Base-by-base conservation (phyloP, 345 rosid species). In the Salix purpurea region DNA sequence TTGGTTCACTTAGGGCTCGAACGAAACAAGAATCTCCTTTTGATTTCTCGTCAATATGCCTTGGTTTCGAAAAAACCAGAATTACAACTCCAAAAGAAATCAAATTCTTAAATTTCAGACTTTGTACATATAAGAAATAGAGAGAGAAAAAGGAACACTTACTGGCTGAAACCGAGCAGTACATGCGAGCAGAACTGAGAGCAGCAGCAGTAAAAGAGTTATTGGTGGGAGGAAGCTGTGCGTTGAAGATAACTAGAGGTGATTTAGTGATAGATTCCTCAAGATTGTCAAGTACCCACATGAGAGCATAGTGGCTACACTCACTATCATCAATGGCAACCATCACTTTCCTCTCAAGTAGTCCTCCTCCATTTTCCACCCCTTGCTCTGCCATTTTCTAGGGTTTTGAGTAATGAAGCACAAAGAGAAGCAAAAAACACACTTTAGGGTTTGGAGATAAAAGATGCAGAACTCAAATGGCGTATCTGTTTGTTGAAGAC, bases 151-250 rank as follows among this genome's bases (percentile, higher is more conserved):
- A 16, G 16, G 28, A 42, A 13, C 37, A 18, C 39, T 44, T 42
- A 83, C 89, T 72, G 70, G 87, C 23, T 30, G 80, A 69, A 71
- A 74, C 69, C 30, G 87, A 65, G 75, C 74, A 87, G 58, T 85
- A 75, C 64, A 83, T 2, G 80, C 84, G 85, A 78, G 87, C 85
- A 40, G 80, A 71, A 74, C 34, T 60, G n/a, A 60, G 68, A 4
- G 74, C 30, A 54, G 74, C 74, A 6, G 79, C 37, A 30, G 70
- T 56, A 69, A 40, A 40, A 30, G 26, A 40, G 11, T 12, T 67
- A 66, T 39, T 56, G 13, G 8, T 69, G 23, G 74, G 21, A 58
- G 74, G 68, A 1, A 48, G 62, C 74, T 56, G 74, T 11, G 79
- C 79, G 30, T n/a, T 69, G 52, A 76, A 60, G 26, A 76, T 44